Base-by-base conservation (phyloP, 2,329 filamentous ascomycete species). In the Colletotrichum theobromicola region DNA sequence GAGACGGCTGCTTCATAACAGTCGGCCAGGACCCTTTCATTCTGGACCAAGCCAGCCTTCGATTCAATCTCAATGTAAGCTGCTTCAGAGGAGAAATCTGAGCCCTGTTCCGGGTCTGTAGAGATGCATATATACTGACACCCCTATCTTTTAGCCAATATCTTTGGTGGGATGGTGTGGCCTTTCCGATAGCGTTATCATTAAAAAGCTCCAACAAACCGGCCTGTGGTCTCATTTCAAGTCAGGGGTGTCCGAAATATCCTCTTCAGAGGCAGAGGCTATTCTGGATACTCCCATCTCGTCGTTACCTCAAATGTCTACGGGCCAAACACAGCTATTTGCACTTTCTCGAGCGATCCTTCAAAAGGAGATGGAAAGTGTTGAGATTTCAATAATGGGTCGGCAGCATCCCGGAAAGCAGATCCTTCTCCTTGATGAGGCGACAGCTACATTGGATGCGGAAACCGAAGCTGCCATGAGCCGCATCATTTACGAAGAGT, bases 41-140 rank as follows among this genome's bases (percentile, higher is more conserved):
- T 5, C 50, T 74, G 2, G 53, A 61, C 2, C 66, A 74, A 24
- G 37, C 53, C 15, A 74, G 60, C 9, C 71, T 74, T n/a, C 71
- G 71, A 4, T 70, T 74, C n/a, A 74, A 70, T 7, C 35, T 70
- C 7, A 67, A 70, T 7, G 71, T 70, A 60, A 67, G 64, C n/a
- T n/a, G n/a, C n/a, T n/a, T n/a, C n/a, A n/a, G n/a, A n/a, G n/a
- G n/a, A n/a, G n/a, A n/a, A n/a, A n/a, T n/a, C n/a, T n/a, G n/a
- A n/a, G n/a, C n/a, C n/a, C n/a, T n/a, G n/a, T n/a, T n/a, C n/a
- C n/a, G n/a, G n/a, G n/a, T n/a, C n/a, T n/a, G n/a, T n/a, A n/a
- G n/a, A n/a, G n/a, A 9, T 3, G 42, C 35, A 32, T 8, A n/a
- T 24, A 3, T 42, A 24, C 10, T 60, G 7, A 60, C 18, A 5